These are phyloP conservation scores for Cucurbita moschata DNA, from an alignment of 306 rosid genomes.

Conservation along the genomic window DNA sequence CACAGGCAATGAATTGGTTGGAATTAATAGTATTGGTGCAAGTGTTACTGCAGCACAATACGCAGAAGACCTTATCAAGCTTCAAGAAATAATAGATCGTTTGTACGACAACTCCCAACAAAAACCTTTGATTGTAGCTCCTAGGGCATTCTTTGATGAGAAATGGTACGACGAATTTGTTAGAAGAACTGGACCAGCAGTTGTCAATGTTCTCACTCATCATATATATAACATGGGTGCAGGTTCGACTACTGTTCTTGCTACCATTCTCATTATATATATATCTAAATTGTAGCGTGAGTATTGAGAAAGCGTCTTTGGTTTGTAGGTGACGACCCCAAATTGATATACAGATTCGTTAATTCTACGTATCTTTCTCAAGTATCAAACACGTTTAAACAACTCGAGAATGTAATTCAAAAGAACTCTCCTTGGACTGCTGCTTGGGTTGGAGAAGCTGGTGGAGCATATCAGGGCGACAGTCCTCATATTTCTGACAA, in stretches of 20 bases:
- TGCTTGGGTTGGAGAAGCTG: slow-evolving; percentile 92
- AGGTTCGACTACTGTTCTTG: neutral
- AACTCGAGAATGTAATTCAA: slow-evolving; percentile 26
- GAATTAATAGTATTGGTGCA: too few species aligned
- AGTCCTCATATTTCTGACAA: slow-evolving; percentile 54
- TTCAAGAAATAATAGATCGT: too few species aligned
- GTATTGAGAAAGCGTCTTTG: neutral
- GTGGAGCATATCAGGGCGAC: slow-evolving; percentile 78
- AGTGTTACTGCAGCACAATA: too few species aligned
- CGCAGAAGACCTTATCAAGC: too few species aligned
- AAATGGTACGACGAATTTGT: neutral
- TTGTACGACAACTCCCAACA: too few species aligned
- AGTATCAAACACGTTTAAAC: neutral
- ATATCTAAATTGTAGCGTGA: too few species aligned
- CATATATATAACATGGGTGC: too few species aligned
- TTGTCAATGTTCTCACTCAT: slow-evolving; percentile 2
- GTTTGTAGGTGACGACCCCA: too few species aligned
- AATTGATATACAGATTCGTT: slow-evolving; percentile 23
- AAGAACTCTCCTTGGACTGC: slow-evolving; percentile 29
- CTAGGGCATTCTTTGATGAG: neutral
- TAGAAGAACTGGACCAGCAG: neutral
- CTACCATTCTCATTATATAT: neutral
- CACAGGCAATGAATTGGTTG: slow-evolving; percentile 29
- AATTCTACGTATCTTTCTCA: neutral
- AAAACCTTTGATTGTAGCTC: neutral